Base-by-base conservation (phyloP, 257 asterid genomes). In the Fraxinus americana region DNA sequence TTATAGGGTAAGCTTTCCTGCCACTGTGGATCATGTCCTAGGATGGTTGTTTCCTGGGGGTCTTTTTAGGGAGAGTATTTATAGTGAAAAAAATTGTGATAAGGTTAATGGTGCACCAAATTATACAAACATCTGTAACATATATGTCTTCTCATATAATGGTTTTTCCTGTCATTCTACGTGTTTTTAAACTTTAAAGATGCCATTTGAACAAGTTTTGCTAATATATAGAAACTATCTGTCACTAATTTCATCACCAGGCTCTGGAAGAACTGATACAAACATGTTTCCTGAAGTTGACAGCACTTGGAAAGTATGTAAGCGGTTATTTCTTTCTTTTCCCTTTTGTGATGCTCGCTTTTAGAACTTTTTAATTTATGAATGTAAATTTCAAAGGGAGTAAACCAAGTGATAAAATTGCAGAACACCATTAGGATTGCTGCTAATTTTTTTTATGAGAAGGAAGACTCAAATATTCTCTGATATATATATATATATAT, bases 271-370 rank as follows among this genome's bases (percentile, higher is more conserved):
- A 83, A 77, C 89, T 7, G 97, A 92, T 43, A 72, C 87, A 5
- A 89, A 21, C 87, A 93, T 93, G 79, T 93, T 92, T 79, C 96
- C 97, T 23, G 92, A 90, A 89, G 98, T 87, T 81, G 92, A 89
- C 83, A 86, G 95, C 88, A 89, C 89, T 71, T 94, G 98, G 97
- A 94, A 92, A 84, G 98, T 94, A 94, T 68, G 87, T 75, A 4
- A 21, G 83, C 77, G 74, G 59, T 59, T 38, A 36, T 38, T 71
- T 16, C 73, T 30, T 32, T 52, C 6, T 52, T 17, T 72, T 17
- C 70, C 17, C 57, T 70, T 70, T 30, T 34, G 48, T 57, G 41
- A 57, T 45, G 32, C 12, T 67, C 13, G 6, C 39, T 39, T 70
- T 29, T 25, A 21, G 11, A 38, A 29, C 67, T 74, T 36, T 23